Evolutionary conservation across 495 filamentous ascomycete species (phyloP), one percentile per base, ranked within the genome.

Genomic region (Podospora appendiculata): DNA sequence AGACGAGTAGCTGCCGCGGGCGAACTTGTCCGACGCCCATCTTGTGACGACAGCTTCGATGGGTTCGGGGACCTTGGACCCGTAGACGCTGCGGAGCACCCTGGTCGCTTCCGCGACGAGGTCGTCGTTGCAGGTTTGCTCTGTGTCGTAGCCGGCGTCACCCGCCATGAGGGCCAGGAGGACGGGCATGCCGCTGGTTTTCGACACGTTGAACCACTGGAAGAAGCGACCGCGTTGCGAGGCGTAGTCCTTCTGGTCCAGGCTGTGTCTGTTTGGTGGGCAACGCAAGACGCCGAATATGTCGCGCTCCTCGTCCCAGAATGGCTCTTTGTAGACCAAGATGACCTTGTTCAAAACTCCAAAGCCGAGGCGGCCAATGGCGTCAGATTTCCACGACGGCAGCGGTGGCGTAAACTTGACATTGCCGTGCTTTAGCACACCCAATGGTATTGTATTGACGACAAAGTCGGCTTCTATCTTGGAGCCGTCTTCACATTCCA

Each of bases 261-360:
- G 58, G 50, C 73, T 81, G 58, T 76, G 71, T 7, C 72, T 67
- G 57, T 77, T 76, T 6, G 64, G 54, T 16, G 78, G 84, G 54
- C 88, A 84, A 25, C 91, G 82, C 33, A 97, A 75, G 33, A 96
- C 79, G 8, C 93, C 93, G 61, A 97, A 96, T 70, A 99, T 95
- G 63, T 99, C 91, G 47, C 86, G 80, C 50, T 84, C 78, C n/a
- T 82, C 75, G 60, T 96, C 89, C 93, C 93, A 99, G 70, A 99
- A 99, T 1, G 88, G 74, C 67, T 86, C 71, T 32, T 90, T 80
- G 68, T 94, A 99, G 1, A 96, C 89, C 32, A 99, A 71, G 14
- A 97, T 82, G 19, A 96, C 83, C 62, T 99, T 99, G 75, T 99
- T 99, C 60, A 99, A 74, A 41, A 93, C 76, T 1, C 93, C 93